Percentiles rank a stretch among this genome's conserved stretches.
These are phyloP conservation scores for Blechomonas ayalai DNA, from an alignment of 208 protist genomes.

Conservation along the genomic window DNA sequence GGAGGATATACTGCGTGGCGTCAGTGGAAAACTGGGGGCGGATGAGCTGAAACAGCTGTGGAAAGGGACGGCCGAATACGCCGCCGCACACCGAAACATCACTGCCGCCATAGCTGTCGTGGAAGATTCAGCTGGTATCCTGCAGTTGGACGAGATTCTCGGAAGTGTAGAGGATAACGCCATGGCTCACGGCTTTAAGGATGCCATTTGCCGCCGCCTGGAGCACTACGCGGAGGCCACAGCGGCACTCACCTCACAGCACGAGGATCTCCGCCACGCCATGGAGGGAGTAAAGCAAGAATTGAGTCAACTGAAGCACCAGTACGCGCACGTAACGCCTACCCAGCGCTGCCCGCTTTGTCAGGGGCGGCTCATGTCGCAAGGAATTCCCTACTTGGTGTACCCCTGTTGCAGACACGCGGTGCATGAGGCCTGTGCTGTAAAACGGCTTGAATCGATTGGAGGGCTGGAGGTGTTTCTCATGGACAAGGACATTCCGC, in stretches of 20 bases:
- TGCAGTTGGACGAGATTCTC: slow-evolving; percentile 95
- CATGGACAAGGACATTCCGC: slow-evolving; percentile 52
- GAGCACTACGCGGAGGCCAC: slow-evolving; percentile 88
- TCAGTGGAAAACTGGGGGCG: slow-evolving; percentile 39
- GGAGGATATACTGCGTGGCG: slow-evolving; percentile 63
- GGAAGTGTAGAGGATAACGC: slow-evolving; percentile 90
- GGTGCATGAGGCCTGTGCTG: slow-evolving; percentile 68
- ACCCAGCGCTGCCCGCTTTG: slow-evolving; percentile 89
- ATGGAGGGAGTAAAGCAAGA: slow-evolving; percentile 88
- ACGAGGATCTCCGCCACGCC: slow-evolving; percentile 84
- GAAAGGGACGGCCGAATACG: slow-evolving; percentile 85
- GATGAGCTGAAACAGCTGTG: slow-evolving; percentile 90
- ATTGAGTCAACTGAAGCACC: slow-evolving; percentile 63
- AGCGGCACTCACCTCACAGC: slow-evolving; percentile 64
- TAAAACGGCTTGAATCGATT: slow-evolving; percentile 31
- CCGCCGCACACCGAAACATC: slow-evolving; percentile 78
- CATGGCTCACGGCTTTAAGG: slow-evolving; percentile 92
- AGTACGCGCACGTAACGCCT: slow-evolving; percentile 81
- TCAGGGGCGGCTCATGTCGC: slow-evolving; percentile 26
- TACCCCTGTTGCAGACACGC: slow-evolving; percentile 79
- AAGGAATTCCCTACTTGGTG: slow-evolving; percentile 47
- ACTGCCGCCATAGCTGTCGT: slow-evolving; percentile 71
- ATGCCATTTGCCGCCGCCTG: slow-evolving; percentile 88
- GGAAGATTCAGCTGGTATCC: slow-evolving; percentile 45
- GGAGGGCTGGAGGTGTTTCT: slow-evolving; percentile 64